phyloP scores from a whole-genome alignment of 73 alveolate species.

The Stentor roeselii region DNA sequence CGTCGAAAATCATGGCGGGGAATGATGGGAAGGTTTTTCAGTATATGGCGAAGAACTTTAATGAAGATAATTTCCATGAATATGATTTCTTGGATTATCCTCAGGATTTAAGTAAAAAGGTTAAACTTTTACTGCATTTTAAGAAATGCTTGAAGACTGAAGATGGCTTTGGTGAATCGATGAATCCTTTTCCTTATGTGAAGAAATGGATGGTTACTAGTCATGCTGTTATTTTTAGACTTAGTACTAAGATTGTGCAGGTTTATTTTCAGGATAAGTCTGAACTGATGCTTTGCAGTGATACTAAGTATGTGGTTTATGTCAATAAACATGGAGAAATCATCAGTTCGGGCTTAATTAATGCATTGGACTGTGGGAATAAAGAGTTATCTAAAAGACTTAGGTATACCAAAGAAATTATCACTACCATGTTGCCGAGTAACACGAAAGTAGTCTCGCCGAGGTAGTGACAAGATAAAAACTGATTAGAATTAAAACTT shows the following conservation, averaged over 20 bases:
- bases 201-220: slow-evolving; percentile 81
- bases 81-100: slow-evolving; percentile 75
- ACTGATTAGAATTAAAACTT: no score
- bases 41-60: slow-evolving; percentile 49
- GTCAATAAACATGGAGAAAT: slow-evolving; percentile 87
- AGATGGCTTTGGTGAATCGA: slow-evolving; percentile 28
- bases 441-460: no score
- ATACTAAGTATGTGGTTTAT: slow-evolving; percentile 76
- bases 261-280: slow-evolving; percentile 90
- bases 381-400: slow-evolving; percentile 88
- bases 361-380: slow-evolving; percentile 80
- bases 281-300: slow-evolving; percentile 80
- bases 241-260: slow-evolving; percentile 83
- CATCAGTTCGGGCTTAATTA: slow-evolving; percentile 57
- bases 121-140: slow-evolving; percentile 87
- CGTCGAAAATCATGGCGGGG: slow-evolving; percentile 41
- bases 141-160: slow-evolving; percentile 57
- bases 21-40: slow-evolving; percentile 22
- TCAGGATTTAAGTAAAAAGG: slow-evolving; percentile 84
- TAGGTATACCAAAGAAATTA: slow-evolving; percentile 80
- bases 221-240: slow-evolving; percentile 90
- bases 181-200: slow-evolving; percentile 46
- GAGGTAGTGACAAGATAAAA: no score
- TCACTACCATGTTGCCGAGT: slow-evolving; percentile 88
- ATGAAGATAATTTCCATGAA: slow-evolving; percentile 49